These are phyloP conservation scores for Daucus carota DNA, from an alignment of 129 eudicot genomes.

Conservation along the genomic window DH1_v3.0 NC_030387.2:5913001-5913500, in stretches of 20 bases:
- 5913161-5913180: neutral
- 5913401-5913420: slow-evolving; percentile 73
- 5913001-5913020: too few relatives aligned
- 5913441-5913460: slow-evolving; percentile 54
- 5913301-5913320: neutral
- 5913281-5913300: neutral
- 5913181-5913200: neutral
- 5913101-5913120: neutral
- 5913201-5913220: neutral
- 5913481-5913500: slow-evolving; percentile 86
- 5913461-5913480: slow-evolving; percentile 71
- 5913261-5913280: neutral
- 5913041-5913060: neutral
- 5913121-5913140: neutral
- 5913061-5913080: neutral
- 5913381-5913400: slow-evolving; percentile 27
- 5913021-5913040: too few relatives aligned
- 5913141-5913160: neutral
- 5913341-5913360: neutral
- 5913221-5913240: neutral
- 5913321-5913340: neutral
- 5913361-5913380: neutral
- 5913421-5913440: slow-evolving; percentile 67
- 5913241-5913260: neutral
- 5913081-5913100: neutral